These are phyloP conservation scores for Aspergillus affinis DNA, from an alignment of 495 filamentous ascomycete genomes.

Conservation along the genomic window DNA sequence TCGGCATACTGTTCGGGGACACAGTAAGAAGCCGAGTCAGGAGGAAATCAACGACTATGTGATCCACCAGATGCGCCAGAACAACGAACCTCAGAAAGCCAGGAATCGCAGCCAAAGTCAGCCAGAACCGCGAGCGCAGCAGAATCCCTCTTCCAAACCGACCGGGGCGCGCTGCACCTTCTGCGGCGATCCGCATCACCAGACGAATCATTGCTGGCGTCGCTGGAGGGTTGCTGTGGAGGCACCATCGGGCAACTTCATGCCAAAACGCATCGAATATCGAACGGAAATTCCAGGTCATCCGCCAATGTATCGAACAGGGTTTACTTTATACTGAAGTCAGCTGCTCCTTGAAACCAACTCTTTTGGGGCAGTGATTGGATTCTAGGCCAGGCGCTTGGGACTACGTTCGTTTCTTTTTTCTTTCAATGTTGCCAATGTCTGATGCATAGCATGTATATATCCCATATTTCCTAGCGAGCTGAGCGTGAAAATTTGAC, in stretches of 20 bases:
- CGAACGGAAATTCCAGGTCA: slow-evolving; percentile 22
- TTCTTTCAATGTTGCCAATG: slow-evolving; percentile 2
- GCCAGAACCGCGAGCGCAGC: slow-evolving; percentile 16
- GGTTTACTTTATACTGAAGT: slow-evolving; percentile 19
- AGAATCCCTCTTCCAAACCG: slow-evolving; percentile 7
- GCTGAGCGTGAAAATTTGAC: not conserved
- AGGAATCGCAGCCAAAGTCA: slow-evolving; percentile 31
- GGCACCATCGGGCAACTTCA: slow-evolving; percentile 22
- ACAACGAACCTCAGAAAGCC: slow-evolving; percentile 21
- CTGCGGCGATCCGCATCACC: slow-evolving; percentile 25
- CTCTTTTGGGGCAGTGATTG: not conserved
- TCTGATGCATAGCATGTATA: slow-evolving; percentile 1
- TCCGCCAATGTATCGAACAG: slow-evolving; percentile 27
- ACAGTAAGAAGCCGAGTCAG: slow-evolving; percentile 30
- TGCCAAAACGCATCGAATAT: slow-evolving; percentile 26
- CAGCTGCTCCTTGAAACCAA: not conserved
- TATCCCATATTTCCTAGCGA: not conserved
- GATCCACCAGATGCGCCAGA: slow-evolving; percentile 30
- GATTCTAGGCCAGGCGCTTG: not conserved
- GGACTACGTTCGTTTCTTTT: not conserved
- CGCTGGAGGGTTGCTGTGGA: slow-evolving; percentile 28
- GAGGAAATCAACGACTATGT: slow-evolving; percentile 37
- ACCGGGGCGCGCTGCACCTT: slow-evolving; percentile 19
- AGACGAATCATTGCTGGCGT: slow-evolving; percentile 25
- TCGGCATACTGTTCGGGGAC: slow-evolving; percentile 14